Conservation (phyloP, 495 filamentous ascomycete species). For the Penicillium atrosanguineum region DNA sequence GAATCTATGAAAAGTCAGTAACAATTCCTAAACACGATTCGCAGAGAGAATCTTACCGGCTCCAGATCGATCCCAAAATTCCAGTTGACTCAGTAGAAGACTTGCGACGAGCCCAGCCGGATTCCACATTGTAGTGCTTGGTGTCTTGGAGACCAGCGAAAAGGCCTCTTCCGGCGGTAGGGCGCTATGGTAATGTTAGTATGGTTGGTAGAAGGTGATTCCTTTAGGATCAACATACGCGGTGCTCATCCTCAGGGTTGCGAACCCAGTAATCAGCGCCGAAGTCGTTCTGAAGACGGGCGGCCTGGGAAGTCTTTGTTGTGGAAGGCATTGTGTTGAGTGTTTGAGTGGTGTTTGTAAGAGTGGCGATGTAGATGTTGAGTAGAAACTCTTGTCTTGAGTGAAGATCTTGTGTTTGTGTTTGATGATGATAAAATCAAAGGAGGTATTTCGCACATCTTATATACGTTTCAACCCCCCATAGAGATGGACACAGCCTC, state of each 20-base stretch:
- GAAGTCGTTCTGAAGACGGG: conserved; percentile 40
- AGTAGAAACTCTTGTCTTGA: neutral
- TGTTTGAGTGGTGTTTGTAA: conserved; percentile 2
- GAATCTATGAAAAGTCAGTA: conserved; percentile 9
- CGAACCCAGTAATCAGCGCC: conserved; percentile 42
- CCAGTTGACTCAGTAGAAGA: conserved; percentile 13
- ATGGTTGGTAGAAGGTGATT: neutral
- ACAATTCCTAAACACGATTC: neutral
- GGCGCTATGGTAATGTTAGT: conserved; percentile 19
- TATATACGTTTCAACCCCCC: neutral
- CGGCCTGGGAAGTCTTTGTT: conserved; percentile 8
- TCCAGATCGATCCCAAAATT: conserved; percentile 17
- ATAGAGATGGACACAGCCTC: neutral
- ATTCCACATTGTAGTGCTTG: conserved; percentile 45
- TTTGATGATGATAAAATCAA: neutral
- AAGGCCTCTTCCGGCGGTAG: conserved; percentile 41
- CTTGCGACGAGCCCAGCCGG: conserved; percentile 36
- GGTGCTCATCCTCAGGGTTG: conserved; percentile 12
- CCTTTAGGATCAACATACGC: conserved; percentile 18
- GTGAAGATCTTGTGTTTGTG: neutral
- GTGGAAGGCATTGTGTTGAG: conserved; percentile 5
- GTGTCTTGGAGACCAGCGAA: conserved; percentile 46
- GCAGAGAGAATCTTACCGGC: conserved; percentile 5
- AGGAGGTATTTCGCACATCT: neutral
- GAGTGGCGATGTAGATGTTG: neutral